Evolutionary conservation across 179 eudicot genomes (phyloP).

Genomic region (Beta lomatogona): DNA sequence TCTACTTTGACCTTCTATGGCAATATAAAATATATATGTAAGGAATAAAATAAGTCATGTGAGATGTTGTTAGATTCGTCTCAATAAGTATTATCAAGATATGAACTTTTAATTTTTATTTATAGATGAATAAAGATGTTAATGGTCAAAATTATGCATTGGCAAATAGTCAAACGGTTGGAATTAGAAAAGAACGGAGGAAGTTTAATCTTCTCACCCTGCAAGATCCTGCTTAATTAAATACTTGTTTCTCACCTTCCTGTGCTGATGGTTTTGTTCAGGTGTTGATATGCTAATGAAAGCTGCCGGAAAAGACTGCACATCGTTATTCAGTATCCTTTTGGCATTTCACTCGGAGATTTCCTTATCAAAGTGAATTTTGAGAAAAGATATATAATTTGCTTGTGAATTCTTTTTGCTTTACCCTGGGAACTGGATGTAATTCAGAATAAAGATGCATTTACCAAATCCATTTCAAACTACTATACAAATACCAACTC

Average conservation of each 20-base stretch:
- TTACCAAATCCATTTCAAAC: background rate
- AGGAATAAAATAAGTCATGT: too few relatives aligned
- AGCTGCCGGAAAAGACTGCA: slow-evolving; percentile 95
- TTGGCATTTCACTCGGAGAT: background rate
- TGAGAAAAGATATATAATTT: background rate
- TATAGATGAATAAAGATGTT: too few relatives aligned
- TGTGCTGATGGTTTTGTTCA: slow-evolving; percentile 30
- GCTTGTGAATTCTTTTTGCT: background rate
- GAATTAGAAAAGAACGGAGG: too few relatives aligned
- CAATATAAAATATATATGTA: too few relatives aligned
- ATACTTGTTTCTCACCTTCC: background rate
- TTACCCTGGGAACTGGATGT: background rate
- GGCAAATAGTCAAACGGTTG: too few relatives aligned
- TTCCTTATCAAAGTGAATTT: background rate
- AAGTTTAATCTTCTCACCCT: background rate
- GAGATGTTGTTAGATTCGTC: too few relatives aligned
- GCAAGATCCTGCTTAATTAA: background rate
- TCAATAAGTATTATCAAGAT: too few relatives aligned
- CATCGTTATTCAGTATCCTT: slow-evolving; percentile 98
- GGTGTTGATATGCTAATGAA: slow-evolving; percentile 94
- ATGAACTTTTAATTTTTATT: too few relatives aligned
- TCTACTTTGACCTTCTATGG: too few relatives aligned
- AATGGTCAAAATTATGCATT: too few relatives aligned
- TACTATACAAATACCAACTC: too few relatives aligned
- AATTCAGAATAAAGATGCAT: background rate